phyloP scores from a whole-genome alignment of 1,284 basidiomycete genomes.

The Cutaneotrichosporon cavernicola region DNA sequence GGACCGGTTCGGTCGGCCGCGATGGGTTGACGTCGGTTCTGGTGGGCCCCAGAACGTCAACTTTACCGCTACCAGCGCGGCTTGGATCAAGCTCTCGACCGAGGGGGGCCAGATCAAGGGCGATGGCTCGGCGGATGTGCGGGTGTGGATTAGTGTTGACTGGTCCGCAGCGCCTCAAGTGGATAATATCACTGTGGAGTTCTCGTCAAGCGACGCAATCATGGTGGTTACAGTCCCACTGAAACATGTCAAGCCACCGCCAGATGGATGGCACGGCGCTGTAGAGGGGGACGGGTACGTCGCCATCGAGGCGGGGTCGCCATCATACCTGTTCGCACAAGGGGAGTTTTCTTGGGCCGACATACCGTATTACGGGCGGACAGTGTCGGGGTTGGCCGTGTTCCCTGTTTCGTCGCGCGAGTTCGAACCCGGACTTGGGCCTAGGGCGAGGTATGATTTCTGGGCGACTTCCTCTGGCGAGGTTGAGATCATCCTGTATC shows the following conservation, averaged over 20 bases:
- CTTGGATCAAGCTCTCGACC: constrained; percentile 60
- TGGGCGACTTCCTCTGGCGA: constrained; percentile 60
- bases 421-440: constrained; percentile 64
- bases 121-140: constrained; percentile 56
- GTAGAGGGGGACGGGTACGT: constrained; percentile 65
- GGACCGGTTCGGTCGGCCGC: constrained; percentile 60
- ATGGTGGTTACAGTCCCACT: constrained; percentile 54
- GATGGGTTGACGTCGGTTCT: constrained; percentile 63
- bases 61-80: constrained; percentile 59
- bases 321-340: constrained; percentile 46
- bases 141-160: constrained; percentile 63
- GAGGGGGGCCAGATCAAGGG: constrained; percentile 58
- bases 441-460: constrained; percentile 66
- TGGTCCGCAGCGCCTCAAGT: constrained; percentile 53
- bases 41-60: constrained; percentile 63
- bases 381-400: constrained; percentile 58
- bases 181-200: constrained; percentile 48
- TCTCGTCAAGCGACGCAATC: constrained; percentile 55
- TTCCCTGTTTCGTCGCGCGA: constrained; percentile 61
- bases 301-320: constrained; percentile 65
- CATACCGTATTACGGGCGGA: constrained; percentile 60
- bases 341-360: constrained; percentile 61
- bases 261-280: constrained; percentile 61
- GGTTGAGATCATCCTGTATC: constrained; percentile 57
- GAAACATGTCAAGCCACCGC: constrained; percentile 20